Percentiles rank a stretch among this genome's conserved stretches.
phyloP scores from a whole-genome alignment of 2,329 filamentous ascomycete species.

The Aspergillus tubingensis region DNA sequence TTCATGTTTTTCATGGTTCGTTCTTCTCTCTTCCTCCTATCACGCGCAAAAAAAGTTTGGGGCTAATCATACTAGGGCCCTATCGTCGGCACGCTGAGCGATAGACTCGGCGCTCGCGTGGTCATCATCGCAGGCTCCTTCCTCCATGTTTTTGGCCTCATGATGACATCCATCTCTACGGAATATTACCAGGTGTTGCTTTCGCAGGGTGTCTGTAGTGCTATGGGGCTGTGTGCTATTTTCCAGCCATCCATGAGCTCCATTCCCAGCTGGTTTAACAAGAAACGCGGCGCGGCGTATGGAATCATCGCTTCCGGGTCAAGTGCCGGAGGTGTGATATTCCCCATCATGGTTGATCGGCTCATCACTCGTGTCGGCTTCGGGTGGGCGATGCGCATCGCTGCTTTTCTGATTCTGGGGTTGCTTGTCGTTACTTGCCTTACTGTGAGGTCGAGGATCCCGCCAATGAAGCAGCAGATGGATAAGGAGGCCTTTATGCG shows the following conservation, averaged over 20 bases:
- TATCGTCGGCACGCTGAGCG: not conserved
- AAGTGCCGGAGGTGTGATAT: slow-evolving; percentile 58
- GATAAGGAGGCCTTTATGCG: not conserved
- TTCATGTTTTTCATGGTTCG: slow-evolving; percentile 8
- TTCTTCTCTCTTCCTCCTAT: no score
- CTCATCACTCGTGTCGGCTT: slow-evolving; percentile 55
- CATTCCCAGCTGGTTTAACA: slow-evolving; percentile 51
- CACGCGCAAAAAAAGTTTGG: no score
- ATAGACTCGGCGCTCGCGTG: slow-evolving; percentile 52
- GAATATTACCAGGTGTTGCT: slow-evolving; percentile 57
- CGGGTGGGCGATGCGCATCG: slow-evolving; percentile 56
- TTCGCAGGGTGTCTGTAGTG: slow-evolving; percentile 53
- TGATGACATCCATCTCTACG: slow-evolving; percentile 45
- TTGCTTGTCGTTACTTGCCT: slow-evolving; percentile 40
- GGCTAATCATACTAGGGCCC: no score
- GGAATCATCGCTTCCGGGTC: slow-evolving; percentile 8
- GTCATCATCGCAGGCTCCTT: slow-evolving; percentile 53
- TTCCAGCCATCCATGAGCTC: slow-evolving; percentile 22
- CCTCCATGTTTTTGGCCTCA: slow-evolving; percentile 56
- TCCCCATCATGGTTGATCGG: slow-evolving; percentile 59
- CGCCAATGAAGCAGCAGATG: not conserved
- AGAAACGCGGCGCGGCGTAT: slow-evolving; percentile 47
- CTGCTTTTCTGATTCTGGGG: slow-evolving; percentile 60
- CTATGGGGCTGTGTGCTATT: slow-evolving; percentile 42
- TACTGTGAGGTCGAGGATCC: not conserved